These are phyloP conservation scores for Verticillium isaacii DNA, from an alignment of 2,329 filamentous ascomycete species.

Conservation along the genomic window DNA sequence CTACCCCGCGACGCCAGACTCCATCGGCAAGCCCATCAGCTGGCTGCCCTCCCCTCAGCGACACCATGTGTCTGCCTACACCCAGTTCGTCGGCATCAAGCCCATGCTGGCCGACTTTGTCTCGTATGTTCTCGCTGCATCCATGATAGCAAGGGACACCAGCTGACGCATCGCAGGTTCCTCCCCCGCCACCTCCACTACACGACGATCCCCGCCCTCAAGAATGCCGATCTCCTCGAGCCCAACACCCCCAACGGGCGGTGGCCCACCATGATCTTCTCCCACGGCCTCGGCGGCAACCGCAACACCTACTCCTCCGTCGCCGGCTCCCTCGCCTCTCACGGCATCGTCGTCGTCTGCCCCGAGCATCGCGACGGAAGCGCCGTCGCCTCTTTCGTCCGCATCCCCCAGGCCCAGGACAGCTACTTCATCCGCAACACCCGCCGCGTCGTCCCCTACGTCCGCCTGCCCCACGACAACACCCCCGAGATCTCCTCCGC, in stretches of 20 bases:
- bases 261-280: conserved; percentile 84
- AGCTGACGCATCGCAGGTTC: conserved; percentile 37
- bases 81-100: conserved; percentile 67
- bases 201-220: conserved; percentile 65
- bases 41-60: conserved; percentile 79
- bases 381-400: conserved; percentile 68
- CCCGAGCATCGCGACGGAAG: conserved; percentile 82
- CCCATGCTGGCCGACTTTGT: conserved; percentile 52
- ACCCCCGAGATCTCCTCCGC: conserved; percentile 60
- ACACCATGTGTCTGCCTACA: conserved; percentile 69
- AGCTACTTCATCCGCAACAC: conserved; percentile 27
- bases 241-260: conserved; percentile 41
- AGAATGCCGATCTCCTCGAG: conserved; percentile 62
- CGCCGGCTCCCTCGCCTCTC: conserved; percentile 71
- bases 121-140: conserved; percentile 40
- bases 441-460: conserved; percentile 39
- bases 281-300: conserved; percentile 76
- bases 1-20: conserved; percentile 61
- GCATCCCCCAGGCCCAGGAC: conserved; percentile 48
- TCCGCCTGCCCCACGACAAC: conserved; percentile 56
- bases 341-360: conserved; percentile 76
- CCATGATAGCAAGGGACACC: background rate
- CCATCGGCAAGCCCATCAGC: conserved; percentile 54
- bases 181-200: conserved; percentile 69
- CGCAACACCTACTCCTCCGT: conserved; percentile 84